phyloP scores from a whole-genome alignment of 2,329 filamentous ascomycete genomes.

The Alternaria metachromatica region DNA sequence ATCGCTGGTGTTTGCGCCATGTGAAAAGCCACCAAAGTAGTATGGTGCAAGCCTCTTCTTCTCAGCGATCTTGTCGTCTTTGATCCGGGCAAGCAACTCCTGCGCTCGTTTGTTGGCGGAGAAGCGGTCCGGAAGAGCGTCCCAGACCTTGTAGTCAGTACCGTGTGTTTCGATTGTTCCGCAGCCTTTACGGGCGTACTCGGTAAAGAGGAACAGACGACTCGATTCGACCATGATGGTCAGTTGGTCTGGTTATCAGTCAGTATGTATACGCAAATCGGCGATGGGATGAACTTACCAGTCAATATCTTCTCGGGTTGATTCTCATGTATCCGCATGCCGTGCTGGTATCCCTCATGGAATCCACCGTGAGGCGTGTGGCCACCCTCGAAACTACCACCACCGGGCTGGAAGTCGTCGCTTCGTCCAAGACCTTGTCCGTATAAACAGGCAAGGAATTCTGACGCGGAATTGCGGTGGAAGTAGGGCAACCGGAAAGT shows the following conservation, averaged over 20 bases:
- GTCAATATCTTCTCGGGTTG: constrained; percentile 54
- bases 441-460: constrained; percentile 49
- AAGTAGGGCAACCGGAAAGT: constrained; percentile 50
- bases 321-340: constrained; percentile 54
- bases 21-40: constrained; percentile 42
- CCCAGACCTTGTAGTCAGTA: constrained; percentile 49
- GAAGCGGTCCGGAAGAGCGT: constrained; percentile 47
- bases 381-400: constrained; percentile 47
- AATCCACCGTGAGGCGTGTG: constrained; percentile 51
- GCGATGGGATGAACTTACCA: constrained; percentile 17
- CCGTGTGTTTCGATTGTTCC: constrained; percentile 45
- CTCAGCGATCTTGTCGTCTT: constrained; percentile 40
- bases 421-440: constrained; percentile 48
- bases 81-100: constrained; percentile 40
- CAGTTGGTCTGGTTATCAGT: constrained; percentile 48
- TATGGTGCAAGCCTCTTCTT: constrained; percentile 45
- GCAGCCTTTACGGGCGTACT: constrained; percentile 46
- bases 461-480: constrained; percentile 48
- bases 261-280: not conserved
- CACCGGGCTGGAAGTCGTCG: constrained; percentile 53
- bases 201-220: constrained; percentile 49
- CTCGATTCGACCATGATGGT: constrained; percentile 50
- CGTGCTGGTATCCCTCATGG: constrained; percentile 54
- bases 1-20: constrained; percentile 39
- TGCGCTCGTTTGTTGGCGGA: constrained; percentile 44